phyloP scores from a whole-genome alignment of 2,329 filamentous ascomycete genomes.

The Trichoderma breve region DNA sequence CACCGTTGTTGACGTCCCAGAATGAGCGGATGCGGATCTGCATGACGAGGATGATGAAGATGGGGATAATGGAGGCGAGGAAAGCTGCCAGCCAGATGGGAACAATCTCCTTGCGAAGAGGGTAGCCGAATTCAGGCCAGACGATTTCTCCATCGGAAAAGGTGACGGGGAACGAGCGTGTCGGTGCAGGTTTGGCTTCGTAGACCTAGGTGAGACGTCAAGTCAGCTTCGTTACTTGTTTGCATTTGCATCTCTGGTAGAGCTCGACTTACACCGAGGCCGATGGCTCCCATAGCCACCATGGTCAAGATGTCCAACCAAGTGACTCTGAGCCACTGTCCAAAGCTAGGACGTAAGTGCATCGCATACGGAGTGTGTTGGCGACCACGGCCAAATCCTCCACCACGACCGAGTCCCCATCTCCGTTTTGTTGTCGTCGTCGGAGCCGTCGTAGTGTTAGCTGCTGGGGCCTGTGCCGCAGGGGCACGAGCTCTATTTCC shows the following conservation, averaged over 20 bases:
- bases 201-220: slow-evolving; percentile 48
- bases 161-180: slow-evolving; percentile 66
- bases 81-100: slow-evolving; percentile 70
- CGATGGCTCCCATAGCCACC: slow-evolving; percentile 62
- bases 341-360: slow-evolving; percentile 57
- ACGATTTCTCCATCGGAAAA: slow-evolving; percentile 67
- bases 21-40: slow-evolving; percentile 67
- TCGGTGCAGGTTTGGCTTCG: slow-evolving; percentile 62
- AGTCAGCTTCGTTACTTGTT: neutral
- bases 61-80: slow-evolving; percentile 62
- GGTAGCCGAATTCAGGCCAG: slow-evolving; percentile 68
- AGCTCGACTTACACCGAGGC: slow-evolving; percentile 56
- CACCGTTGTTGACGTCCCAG: slow-evolving; percentile 70
- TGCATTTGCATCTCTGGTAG: neutral
- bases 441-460: neutral
- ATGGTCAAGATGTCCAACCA: slow-evolving; percentile 69
- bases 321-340: slow-evolving; percentile 67
- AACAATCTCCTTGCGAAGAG: slow-evolving; percentile 66
- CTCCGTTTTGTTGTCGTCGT: neutral
- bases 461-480: neutral
- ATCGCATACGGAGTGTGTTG: slow-evolving; percentile 38
- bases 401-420: neutral
- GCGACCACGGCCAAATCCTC: neutral
- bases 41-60: slow-evolving; percentile 61
- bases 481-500: slow-evolving; percentile 1